Percentiles rank a stretch among this genome's conserved stretches.
Evolutionary conservation across 495 filamentous ascomycete genomes (phyloP).

Genomic region (Jackrogersella multiformis): DNA sequence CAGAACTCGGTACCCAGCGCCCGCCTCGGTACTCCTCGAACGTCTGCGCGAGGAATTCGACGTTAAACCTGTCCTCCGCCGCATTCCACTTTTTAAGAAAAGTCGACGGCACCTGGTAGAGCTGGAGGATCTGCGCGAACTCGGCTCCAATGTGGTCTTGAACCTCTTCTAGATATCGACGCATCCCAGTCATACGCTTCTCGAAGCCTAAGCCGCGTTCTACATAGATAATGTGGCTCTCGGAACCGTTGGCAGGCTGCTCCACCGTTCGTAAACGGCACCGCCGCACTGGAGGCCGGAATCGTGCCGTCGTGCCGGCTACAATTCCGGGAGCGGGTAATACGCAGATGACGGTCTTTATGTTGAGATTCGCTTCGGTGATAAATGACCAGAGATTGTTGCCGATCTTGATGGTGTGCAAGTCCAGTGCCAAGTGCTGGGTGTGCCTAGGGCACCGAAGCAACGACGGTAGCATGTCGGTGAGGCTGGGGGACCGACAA

Average conservation of each 20-base stretch:
- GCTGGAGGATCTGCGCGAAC: conserved; percentile 8
- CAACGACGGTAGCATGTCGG: background rate
- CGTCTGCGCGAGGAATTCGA: conserved; percentile 14
- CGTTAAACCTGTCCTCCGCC: conserved; percentile 4
- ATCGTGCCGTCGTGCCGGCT: conserved; percentile 9
- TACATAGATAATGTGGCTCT: conserved; percentile 32
- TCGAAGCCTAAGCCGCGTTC: conserved; percentile 24
- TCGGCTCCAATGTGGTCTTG: conserved; percentile 9
- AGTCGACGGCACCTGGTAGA: background rate
- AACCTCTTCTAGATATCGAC: conserved; percentile 18
- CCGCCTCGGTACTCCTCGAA: conserved; percentile 37
- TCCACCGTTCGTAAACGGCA: conserved; percentile 14
- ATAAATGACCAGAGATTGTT: conserved; percentile 3
- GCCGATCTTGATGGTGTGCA: conserved; percentile 30
- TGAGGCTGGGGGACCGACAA: conserved; percentile 12
- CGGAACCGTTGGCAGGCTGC: conserved; percentile 12
- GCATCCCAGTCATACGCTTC: conserved; percentile 26
- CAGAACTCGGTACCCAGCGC: conserved; percentile 28
- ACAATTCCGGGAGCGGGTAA: conserved; percentile 9
- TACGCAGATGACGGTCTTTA: conserved; percentile 21
- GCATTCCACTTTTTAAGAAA: conserved; percentile 21
- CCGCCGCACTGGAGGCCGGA: conserved; percentile 25
- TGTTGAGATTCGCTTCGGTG: background rate
- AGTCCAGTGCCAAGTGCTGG: conserved; percentile 24
- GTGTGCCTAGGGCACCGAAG: background rate